Evolutionary conservation across 208 protist genomes (phyloP), one percentile per base, ranked within the genome.

Genomic region (Crithidia thermophila): DNA sequence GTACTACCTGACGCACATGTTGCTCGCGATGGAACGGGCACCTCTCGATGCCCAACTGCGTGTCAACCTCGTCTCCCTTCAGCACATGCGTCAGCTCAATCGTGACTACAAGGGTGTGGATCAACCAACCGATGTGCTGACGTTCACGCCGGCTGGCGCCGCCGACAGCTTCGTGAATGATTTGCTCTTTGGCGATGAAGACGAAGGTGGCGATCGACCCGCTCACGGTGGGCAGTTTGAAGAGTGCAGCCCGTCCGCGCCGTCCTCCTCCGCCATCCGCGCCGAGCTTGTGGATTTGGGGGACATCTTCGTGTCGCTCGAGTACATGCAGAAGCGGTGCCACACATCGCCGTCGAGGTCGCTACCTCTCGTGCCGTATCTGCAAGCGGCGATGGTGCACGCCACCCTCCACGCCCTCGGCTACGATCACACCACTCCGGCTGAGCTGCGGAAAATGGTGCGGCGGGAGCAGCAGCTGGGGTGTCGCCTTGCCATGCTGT

Each of bases 111-210:
- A 81, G 8, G 79, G 84, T 18, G 57, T 79, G 1, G 55, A 89
- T 61, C 50, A 34, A 3, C 75, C 80, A 8, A 96, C 90, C 3
- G 90, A 96, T 72, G 90, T 92, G 33, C 77, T 96, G 4, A 96
- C 90, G 0, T 90, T 96, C 55, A 62, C 84, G 4, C 72, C 80
- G 7, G 13, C 55, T 5, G 60, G 51, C 0, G 56, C 61, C 25
- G 61, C 51, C 4, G 31, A 31, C 18, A 34, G 34, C 21, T 62
- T 66, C 20, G 40, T 84, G 23, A 88, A 90, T 55, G 57, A 74
- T 6, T 30, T 91, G 14, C 65, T 95, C 43, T 85, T 95, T 30
- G 49, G 37, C 23, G 61, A 76, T 20, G 30, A 23, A 4, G 25
- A 61, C 13, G 20, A 55, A 1, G 36, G 18, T 11, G 33, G 57